A percentile compares a stretch with the other conserved stretches of the same genome.
These are phyloP conservation scores for Trifolium fragiferum DNA, from an alignment of 306 rosid species.

Conservation along the genomic window DNA sequence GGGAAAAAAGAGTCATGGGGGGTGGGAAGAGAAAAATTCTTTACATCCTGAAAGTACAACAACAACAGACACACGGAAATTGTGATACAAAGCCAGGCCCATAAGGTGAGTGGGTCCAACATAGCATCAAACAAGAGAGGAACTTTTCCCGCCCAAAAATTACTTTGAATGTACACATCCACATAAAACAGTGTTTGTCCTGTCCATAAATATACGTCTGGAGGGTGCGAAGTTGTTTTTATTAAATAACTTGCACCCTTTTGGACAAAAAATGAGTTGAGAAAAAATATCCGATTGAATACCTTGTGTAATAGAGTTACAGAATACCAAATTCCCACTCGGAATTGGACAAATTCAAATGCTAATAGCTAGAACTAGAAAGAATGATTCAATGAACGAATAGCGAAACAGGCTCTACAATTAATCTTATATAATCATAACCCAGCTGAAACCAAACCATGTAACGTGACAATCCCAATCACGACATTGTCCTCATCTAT, in stretches of 20 bases:
- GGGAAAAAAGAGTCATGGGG: too few species aligned
- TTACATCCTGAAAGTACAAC: too few species aligned
- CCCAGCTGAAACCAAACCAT: conserved; percentile 94
- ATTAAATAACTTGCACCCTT: conserved; percentile 20
- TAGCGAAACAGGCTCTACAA: not conserved
- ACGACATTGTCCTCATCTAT: conserved; percentile 57
- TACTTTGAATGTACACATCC: not conserved
- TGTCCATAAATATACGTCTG: not conserved
- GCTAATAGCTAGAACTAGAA: conserved; percentile 31
- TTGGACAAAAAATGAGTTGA: not conserved
- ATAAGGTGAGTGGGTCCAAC: not conserved
- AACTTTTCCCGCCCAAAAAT: not conserved
- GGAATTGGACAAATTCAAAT: conserved; percentile 27
- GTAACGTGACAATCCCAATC: conserved; percentile 95
- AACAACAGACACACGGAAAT: conserved; percentile 10
- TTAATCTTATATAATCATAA: conserved; percentile 48
- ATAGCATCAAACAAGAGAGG: not conserved
- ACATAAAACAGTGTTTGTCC: not conserved
- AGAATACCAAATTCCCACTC: conserved; percentile 30
- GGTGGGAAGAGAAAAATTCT: too few species aligned
- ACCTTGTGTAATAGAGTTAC: not conserved
- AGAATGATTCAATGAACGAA: conserved; percentile 41
- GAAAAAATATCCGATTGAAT: not conserved
- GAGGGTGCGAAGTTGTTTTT: not conserved
- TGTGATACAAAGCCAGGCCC: conserved; percentile 31